Base-by-base conservation (phyloP, 2,329 filamentous ascomycete genomes). In the Rhynchosporium graminicola region DNA sequence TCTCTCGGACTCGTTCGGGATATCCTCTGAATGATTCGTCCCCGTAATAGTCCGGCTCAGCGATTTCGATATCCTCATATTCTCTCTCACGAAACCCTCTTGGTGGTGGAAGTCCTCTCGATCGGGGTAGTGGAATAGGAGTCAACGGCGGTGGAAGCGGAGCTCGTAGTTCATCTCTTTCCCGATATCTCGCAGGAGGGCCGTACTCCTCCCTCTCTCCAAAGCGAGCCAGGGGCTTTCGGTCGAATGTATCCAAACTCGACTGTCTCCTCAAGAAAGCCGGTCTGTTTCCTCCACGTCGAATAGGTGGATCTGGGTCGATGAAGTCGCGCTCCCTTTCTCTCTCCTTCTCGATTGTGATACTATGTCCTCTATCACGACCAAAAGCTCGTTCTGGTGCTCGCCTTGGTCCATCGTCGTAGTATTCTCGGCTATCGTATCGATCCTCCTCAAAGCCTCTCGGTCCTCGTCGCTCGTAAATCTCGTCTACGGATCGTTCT, bases 221-320 rank as follows among this genome's bases (percentile, higher is more conserved):
- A 71, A 64, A 82, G 50, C 83, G 80, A 38, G 82, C 80, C 60
- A 81, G 70, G 1, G 90, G 88, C 33, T 86, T 86, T 55, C 92
- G 87, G 76, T 97, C 93, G 73, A 92, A 97, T 0, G 90, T 96
- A 75, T 97, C 93, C 45, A 97, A 81, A 58, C 92, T 96, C 13
- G 92, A 96, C 75, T 96, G 92, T 48, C 93, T 86, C 62, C 93
- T 85, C 57, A 95, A 73, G 66, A 93, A 82, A 36, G 81, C 80
- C 2, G 92, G 92, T 51, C 89, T 83, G 28, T 48, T 40, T 82
- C 81, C n/a, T 28, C 29, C 64, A 33, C 69, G 63, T 59, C 70
- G 68, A 4, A 59, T 4, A 7, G 70, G 69, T 57, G 69, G 66
- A 50, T 65, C 65, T 26, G 69, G 67, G 42, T 66, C 68, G 56